Base-by-base conservation (phyloP, 192 early-diverging fungal species). In the Radiomyces spectabilis region DNA sequence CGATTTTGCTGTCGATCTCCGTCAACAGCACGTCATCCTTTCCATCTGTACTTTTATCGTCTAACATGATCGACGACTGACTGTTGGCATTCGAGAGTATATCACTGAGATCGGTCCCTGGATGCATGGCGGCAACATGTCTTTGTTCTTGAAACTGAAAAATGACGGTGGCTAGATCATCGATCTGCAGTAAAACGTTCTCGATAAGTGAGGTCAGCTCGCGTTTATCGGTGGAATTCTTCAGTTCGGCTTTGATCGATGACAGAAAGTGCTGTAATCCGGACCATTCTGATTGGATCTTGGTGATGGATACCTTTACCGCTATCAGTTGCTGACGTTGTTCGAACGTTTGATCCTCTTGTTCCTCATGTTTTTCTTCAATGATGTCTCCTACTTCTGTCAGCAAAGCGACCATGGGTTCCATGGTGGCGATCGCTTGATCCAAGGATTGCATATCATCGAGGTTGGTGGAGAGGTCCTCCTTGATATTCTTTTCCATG, bases 231-330 rank as follows among this genome's bases (percentile, higher is more conserved):
- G 5, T 33, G 5, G 25, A 1, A 19, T 37, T 35, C 27, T 8
- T 13, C 8, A 24, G 29, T 5, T 3, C 12, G 4, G 22, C 24
- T 30, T 30, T 24, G 38, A 78, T 71, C 21, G 68, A 75, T 24
- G 71, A 61, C n/a, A 78, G 63, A 51, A 72, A 78, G 41, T 77
- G 68, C 43, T 76, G 76, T 22, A 74, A 61, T 5, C 72, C 74
- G n/a, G 68, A 62, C 79, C 79, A 81, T 43, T 77, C 76, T 18
- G 68, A 63, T 47, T 76, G 66, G 21, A 81, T 58, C 40, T 66
- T 74, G 9, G 64, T 72, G 9, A 71, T 57, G 5, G 12, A 7
- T 30, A 27, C 45, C 5, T 27, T 19, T 47, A 27, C 29, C 5
- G 6, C 13, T n/a, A n/a, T n/a, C n/a, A n/a, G n/a, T n/a, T n/a